phyloP scores from a whole-genome alignment of 2,329 filamentous ascomycete species.

The Nemania abortiva region DNA sequence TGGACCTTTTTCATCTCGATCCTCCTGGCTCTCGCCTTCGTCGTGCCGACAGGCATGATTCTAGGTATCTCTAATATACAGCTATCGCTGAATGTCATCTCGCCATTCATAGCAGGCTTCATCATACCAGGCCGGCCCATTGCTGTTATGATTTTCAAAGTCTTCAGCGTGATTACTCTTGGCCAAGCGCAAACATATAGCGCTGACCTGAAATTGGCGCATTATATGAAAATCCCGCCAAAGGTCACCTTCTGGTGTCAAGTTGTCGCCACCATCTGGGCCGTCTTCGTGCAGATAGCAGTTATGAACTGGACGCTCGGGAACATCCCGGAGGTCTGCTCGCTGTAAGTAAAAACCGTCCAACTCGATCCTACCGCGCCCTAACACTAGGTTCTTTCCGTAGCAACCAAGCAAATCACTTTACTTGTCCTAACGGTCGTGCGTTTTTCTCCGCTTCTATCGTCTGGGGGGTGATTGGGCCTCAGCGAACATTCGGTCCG shows the following conservation, averaged over 20 bases:
- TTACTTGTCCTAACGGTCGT: slow-evolving; percentile 58
- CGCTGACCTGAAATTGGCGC: slow-evolving; percentile 53
- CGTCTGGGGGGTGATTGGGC: slow-evolving; percentile 70
- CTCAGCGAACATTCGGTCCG: slow-evolving; percentile 65
- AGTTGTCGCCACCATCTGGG: slow-evolving; percentile 62
- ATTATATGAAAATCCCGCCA: slow-evolving; percentile 59
- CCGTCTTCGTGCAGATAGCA: slow-evolving; percentile 61
- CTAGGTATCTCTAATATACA: slow-evolving; percentile 64
- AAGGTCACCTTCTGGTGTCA: slow-evolving; percentile 64
- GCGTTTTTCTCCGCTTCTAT: slow-evolving; percentile 65
- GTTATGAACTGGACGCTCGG: slow-evolving; percentile 63
- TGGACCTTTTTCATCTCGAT: slow-evolving; percentile 65
- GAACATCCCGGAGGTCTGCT: slow-evolving; percentile 59
- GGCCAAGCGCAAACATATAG: slow-evolving; percentile 54
- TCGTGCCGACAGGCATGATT: slow-evolving; percentile 61
- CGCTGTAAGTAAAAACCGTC: slow-evolving; percentile 47
- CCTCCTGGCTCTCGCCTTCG: slow-evolving; percentile 60
- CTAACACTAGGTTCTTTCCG: neutral
- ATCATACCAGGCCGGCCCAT: slow-evolving; percentile 69
- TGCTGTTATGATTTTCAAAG: slow-evolving; percentile 69
- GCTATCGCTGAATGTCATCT: slow-evolving; percentile 65
- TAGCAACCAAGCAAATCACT: slow-evolving; percentile 57
- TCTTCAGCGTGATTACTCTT: slow-evolving; percentile 57
- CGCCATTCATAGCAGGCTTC: slow-evolving; percentile 68
- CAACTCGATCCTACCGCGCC: neutral